Evolutionary conservation across 2,329 filamentous ascomycete species (phyloP).

Genomic region (Chrysoporthe austroafricana): DNA sequence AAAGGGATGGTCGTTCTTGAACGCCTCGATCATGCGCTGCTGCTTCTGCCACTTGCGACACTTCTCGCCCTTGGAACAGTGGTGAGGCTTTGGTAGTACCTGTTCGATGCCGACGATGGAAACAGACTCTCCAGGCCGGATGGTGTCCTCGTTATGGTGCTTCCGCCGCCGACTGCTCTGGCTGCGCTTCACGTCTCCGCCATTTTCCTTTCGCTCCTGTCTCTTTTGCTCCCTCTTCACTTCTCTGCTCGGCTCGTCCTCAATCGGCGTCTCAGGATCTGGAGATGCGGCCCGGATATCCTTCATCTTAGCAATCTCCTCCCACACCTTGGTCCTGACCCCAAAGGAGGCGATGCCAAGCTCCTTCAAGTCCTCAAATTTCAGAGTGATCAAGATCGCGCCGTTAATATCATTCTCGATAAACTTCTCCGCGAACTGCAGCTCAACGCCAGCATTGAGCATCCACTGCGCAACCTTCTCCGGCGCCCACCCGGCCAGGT

Average conservation of each 20-base stretch:
- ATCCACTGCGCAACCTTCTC: constrained; percentile 85
- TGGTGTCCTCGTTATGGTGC: constrained; percentile 61
- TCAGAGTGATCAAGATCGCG: constrained; percentile 83
- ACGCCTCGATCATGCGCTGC: constrained; percentile 74
- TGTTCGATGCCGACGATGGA: constrained; percentile 94
- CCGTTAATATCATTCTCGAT: constrained; percentile 92
- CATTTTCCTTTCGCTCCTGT: constrained; percentile 40
- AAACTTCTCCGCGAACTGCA: constrained; percentile 79
- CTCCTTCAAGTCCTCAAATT: constrained; percentile 85
- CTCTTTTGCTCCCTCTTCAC: constrained; percentile 51
- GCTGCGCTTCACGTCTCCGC: constrained; percentile 45
- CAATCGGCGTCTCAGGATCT: constrained; percentile 62
- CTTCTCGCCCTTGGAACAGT: constrained; percentile 83
- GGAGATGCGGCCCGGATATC: constrained; percentile 57
- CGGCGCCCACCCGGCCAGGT: constrained; percentile 70
- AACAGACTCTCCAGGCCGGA: constrained; percentile 80
- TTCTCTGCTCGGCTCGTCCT: constrained; percentile 59
- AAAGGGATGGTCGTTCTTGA: constrained; percentile 76
- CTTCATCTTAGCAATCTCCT: constrained; percentile 73
- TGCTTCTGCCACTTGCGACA: constrained; percentile 83
- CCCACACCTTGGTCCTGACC: constrained; percentile 78
- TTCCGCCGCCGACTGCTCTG: constrained; percentile 43
- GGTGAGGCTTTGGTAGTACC: constrained; percentile 80
- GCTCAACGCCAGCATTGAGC: constrained; percentile 80
- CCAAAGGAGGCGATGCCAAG: constrained; percentile 82